Conservation (phyloP, 164 flowering plant genomes). For the Umbilicus rupestris region DNA sequence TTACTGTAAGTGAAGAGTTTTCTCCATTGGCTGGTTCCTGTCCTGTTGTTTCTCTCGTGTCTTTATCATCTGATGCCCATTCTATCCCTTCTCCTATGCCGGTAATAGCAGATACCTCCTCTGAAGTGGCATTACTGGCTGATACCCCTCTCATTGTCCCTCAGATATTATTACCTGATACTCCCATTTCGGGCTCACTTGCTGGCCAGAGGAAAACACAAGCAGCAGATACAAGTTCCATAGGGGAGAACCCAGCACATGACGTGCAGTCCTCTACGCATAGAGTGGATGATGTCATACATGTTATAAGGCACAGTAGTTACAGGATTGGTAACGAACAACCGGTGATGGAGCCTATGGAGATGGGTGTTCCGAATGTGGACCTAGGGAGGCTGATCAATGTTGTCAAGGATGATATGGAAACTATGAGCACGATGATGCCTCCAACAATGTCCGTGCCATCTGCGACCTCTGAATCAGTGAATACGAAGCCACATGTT, state of each 20-base stretch:
- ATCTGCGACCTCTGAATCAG: conserved; percentile 31
- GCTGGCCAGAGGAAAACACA: conserved; percentile 15
- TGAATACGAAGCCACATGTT: conserved; percentile 21
- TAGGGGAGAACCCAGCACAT: conserved; percentile 18
- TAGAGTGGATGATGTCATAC: conserved; percentile 68
- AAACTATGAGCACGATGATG: conserved; percentile 27
- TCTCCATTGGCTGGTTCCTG: conserved; percentile 13
- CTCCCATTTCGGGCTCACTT: background rate
- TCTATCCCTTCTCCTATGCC: conserved; percentile 14
- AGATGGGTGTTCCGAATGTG: conserved; percentile 50
- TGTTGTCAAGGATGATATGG: conserved; percentile 56
- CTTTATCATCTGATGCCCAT: conserved; percentile 12
- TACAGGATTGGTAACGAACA: conserved; percentile 73
- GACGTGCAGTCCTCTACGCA: conserved; percentile 35
- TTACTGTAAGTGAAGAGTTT: background rate
- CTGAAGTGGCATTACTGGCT: background rate
- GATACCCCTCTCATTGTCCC: conserved; percentile 13
- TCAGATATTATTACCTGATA: conserved; percentile 21
- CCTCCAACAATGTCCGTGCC: conserved; percentile 24
- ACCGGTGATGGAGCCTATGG: conserved; percentile 48
- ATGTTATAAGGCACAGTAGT: conserved; percentile 82
- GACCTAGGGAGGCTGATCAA: conserved; percentile 63
- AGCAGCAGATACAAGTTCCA: conserved; percentile 27
- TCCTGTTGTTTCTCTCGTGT: conserved; percentile 16
- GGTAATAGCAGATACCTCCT: conserved; percentile 25